Conservation (phyloP, 177 flowering plant species). For the Vitis hybrid region DNA sequence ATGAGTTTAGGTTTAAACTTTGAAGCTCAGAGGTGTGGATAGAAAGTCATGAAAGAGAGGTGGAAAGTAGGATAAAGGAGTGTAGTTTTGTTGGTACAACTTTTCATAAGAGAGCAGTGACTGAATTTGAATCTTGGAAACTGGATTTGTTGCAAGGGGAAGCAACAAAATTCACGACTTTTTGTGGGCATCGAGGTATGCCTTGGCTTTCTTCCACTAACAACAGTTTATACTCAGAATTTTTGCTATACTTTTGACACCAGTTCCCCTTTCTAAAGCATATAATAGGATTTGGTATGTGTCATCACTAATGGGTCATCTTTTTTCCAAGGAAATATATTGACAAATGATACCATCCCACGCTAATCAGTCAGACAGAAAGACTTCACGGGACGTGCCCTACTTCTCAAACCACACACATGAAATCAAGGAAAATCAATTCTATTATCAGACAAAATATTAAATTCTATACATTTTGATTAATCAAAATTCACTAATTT, state of each 20-base stretch:
- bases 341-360: no score
- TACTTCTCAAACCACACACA: no score
- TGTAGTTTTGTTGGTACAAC: not conserved
- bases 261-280: no score
- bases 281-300: no score
- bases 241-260: not conserved
- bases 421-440: no score
- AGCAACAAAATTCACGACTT: not conserved
- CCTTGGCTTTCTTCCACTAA: not conserved
- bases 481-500: no score
- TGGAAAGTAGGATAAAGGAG: not conserved
- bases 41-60: slow-evolving; percentile 7
- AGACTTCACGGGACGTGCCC: no score
- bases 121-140: not conserved
- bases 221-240: not conserved
- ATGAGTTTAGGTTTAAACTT: not conserved
- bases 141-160: not conserved
- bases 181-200: not conserved
- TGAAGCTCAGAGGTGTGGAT: slow-evolving; percentile 10
- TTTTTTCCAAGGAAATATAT: no score
- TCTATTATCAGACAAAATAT: no score
- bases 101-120: slow-evolving; percentile 2
- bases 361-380: no score
- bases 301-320: no score
- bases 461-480: no score